A percentile compares a stretch with the other conserved stretches of the same genome.
Conservation (phyloP, 208 protist species). For the Trichomonas vaginalis region DNA sequence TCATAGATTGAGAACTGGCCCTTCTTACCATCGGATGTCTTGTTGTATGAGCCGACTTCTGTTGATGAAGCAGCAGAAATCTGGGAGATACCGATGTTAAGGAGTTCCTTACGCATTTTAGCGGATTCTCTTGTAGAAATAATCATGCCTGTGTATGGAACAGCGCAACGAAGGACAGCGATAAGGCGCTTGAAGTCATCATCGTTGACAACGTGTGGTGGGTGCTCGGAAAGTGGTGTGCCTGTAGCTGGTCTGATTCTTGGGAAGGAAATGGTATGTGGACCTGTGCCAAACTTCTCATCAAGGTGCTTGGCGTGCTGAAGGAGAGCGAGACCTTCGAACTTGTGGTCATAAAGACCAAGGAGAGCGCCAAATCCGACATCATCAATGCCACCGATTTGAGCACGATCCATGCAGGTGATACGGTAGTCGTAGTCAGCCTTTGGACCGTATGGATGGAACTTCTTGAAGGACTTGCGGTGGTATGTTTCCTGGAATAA, state of each 20-base stretch:
- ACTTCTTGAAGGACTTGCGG: slow-evolving; percentile 34
- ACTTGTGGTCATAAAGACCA: slow-evolving; percentile 41
- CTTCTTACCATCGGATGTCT: slow-evolving; percentile 18
- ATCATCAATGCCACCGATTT: slow-evolving; percentile 40
- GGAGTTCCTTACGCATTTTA: slow-evolving; percentile 34
- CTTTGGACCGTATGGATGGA: slow-evolving; percentile 43
- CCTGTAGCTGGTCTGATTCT: slow-evolving; percentile 35
- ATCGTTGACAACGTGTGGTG: slow-evolving; percentile 38
- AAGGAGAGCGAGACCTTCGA: slow-evolving; percentile 38
- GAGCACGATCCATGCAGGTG: slow-evolving; percentile 36
- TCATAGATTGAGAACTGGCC: slow-evolving; percentile 39
- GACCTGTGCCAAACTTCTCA: slow-evolving; percentile 31
- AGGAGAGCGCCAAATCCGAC: slow-evolving; percentile 41
- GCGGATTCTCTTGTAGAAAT: slow-evolving; percentile 36
- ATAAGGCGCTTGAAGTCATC: slow-evolving; percentile 43
- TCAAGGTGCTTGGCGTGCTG: slow-evolving; percentile 42
- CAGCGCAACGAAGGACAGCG: slow-evolving; percentile 34
- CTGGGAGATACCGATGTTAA: slow-evolving; percentile 41
- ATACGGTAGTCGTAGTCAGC: slow-evolving; percentile 38
- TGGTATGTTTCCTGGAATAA: slow-evolving; percentile 48
- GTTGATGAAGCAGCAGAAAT: slow-evolving; percentile 39
- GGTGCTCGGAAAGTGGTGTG: slow-evolving; percentile 23
- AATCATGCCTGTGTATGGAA: slow-evolving; percentile 49
- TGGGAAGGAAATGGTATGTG: slow-evolving; percentile 44
- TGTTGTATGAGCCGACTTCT: slow-evolving; percentile 38